These are phyloP conservation scores for Dictyostelium citrinum DNA, from an alignment of 78 protist species.

Conservation along the genomic window DNA sequence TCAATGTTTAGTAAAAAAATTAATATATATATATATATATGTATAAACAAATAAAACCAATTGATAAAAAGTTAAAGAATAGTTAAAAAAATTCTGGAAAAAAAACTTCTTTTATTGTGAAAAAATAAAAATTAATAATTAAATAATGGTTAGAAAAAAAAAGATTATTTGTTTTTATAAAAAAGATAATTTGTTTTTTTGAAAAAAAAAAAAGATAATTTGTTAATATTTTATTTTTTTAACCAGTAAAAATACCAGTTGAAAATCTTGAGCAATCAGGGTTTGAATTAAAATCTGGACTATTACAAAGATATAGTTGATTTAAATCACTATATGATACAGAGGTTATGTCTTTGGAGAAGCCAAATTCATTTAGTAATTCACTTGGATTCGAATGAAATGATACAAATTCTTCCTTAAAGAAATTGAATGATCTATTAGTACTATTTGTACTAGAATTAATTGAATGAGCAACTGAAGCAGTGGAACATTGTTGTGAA, in stretches of 20 bases:
- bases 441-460: neutral
- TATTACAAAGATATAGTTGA: neutral
- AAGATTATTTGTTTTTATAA: too few relatives aligned
- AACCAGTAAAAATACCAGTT: slow-evolving; percentile 12
- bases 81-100: too few relatives aligned
- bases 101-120: too few relatives aligned
- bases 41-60: too few relatives aligned
- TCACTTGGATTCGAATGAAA: slow-evolving; percentile 1
- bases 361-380: neutral
- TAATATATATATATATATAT: too few relatives aligned
- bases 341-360: neutral
- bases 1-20: too few relatives aligned
- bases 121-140: too few relatives aligned
- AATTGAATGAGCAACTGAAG: neutral
- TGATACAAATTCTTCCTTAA: slow-evolving; percentile 5
- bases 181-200: neutral
- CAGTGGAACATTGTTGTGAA: neutral
- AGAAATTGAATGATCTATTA: neutral
- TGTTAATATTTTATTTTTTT: neutral
- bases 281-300: neutral
- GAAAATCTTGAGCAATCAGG: neutral
- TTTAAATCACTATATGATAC: slow-evolving; percentile 17
- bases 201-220: neutral
- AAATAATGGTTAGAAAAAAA: too few relatives aligned
- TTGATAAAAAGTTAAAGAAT: too few relatives aligned